Evolutionary conservation across 1,284 basidiomycete genomes (phyloP), one percentile per base, ranked within the genome.

Genomic region (Trametes versicolor): DNA sequence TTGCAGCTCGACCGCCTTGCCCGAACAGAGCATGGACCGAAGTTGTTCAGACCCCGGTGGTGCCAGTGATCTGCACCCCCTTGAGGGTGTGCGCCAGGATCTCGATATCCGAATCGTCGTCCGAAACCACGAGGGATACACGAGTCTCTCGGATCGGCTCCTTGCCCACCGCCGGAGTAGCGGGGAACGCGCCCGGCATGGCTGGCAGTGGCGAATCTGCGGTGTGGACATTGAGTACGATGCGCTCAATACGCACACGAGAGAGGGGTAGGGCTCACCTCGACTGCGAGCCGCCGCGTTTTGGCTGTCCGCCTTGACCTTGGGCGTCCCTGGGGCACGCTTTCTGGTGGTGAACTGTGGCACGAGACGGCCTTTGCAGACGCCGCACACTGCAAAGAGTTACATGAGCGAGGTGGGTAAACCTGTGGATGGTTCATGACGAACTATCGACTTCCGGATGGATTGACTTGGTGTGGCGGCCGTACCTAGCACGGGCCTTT

Each of bases 381-480:
- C 76, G 19, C 83, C 83, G 65, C 85, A 86, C 21, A 81, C 85
- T 85, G 51, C 15, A 73, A 9, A 34, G 50, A 50, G n/a, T 19
- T 29, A 7, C n/a, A 32, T 34, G 12, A 19, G 8, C 19, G 17
- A 10, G 17, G 10, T 32, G 25, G 3, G 19, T n/a, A 3, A 15
- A 13, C 1, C 4, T 32, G 27, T 8, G 54, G 45, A 37, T 2
- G 1, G 27, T 19, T 13, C 7, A 27, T 13, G 15, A 51, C 50
- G 50, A 17, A 87, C 91, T 81, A 67, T 87, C 87, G 76, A 86
- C 85, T n/a, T 86, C 81, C 9, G 89, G 82, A 21, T 85, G 81
- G 70, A 95, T 94, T 15, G 91, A 93, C 66, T 91, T 93, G 67
- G 86, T 90, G 72, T 91, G 89, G 37, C 93, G 84, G 15, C 92